These are phyloP conservation scores for Phytophthora rubi DNA, from an alignment of 352 stramenopile species.

Conservation along the genomic window DNA sequence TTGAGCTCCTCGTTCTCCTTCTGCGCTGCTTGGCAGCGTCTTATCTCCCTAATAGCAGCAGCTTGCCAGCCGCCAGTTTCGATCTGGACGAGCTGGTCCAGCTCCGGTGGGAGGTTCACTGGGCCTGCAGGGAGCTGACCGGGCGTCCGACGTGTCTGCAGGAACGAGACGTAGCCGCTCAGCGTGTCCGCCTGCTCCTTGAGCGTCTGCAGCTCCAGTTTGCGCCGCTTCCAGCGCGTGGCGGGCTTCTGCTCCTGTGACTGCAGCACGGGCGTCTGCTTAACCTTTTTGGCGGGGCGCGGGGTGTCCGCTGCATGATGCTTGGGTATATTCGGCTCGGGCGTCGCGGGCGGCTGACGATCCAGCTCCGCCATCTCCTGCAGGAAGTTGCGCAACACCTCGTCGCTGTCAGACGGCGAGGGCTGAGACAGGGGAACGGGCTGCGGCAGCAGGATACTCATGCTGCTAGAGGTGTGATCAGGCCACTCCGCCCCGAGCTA, in stretches of 20 bases:
- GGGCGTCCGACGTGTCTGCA: slow-evolving; percentile 5
- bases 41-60: slow-evolving; percentile 9
- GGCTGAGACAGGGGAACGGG: slow-evolving; percentile 21
- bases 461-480: background rate
- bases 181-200: slow-evolving; percentile 16
- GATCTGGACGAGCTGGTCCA: slow-evolving; percentile 22
- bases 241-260: background rate
- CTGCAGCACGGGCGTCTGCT: background rate
- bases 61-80: slow-evolving; percentile 18
- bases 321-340: slow-evolving; percentile 9
- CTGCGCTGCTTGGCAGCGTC: slow-evolving; percentile 8
- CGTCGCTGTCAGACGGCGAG: slow-evolving; percentile 15
- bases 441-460: slow-evolving; percentile 12
- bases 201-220: slow-evolving; percentile 28
- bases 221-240: slow-evolving; percentile 29
- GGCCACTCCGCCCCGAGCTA: background rate
- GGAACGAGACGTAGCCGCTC: slow-evolving; percentile 12
- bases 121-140: background rate
- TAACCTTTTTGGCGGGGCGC: background rate
- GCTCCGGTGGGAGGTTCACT: slow-evolving; percentile 7
- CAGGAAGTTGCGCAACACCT: slow-evolving; percentile 32
- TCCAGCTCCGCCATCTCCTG: slow-evolving; percentile 51
- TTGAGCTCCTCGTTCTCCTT: slow-evolving; percentile 29
- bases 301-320: background rate
- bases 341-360: slow-evolving; percentile 23